Evolutionary conservation across 2,329 filamentous ascomycete genomes (phyloP), one percentile per base, ranked within the genome.

Genomic region (Hortaea werneckii): DNA sequence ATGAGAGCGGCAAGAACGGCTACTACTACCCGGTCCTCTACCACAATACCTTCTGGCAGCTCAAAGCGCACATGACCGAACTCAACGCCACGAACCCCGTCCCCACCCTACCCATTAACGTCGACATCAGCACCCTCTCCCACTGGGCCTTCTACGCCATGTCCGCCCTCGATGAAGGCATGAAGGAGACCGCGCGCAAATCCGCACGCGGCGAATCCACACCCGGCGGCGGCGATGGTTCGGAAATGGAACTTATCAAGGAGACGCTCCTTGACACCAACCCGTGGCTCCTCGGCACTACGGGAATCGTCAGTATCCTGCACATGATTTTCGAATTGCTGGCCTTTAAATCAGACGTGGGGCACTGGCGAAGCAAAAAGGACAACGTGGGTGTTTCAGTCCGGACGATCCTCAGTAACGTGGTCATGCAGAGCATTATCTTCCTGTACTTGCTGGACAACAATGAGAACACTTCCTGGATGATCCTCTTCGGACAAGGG

Each of bases 341-440:
- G 30, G 92, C 92, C 1, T 98, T 98, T 72, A 95, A 94, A 61
- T 95, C 85, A 63, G 92, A 98, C 64, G 95, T 98, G 64, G 75
- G 88, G 41, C 92, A 98, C 69, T 98, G 92, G 80, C 87, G 89
- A 63, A 95, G 96, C 74, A 98, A 98, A 83, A 98, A 98, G 75
- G 94, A 96, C 71, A 92, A 95, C 48, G 85, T 98, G 28, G 92
- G 92, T 52, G 94, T 95, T 40, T 95, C 89, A 1, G 85, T 98
- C 49, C 87, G 92, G 47, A 94, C 90, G 29, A 98, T 98, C 60
- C 74, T 98, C 47, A 88, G 87, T 64, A 98, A 96, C 61, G 89
- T 96, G 51, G 89, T 96, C 66, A 98, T 98, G 92, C 92, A 98
- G 67, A 67, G 77, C 5, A 77, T 96, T 61, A 95, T 98, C 67